Evolutionary conservation across 1,284 basidiomycete genomes (phyloP).

Genomic region (Fistulina hepatica): DNA sequence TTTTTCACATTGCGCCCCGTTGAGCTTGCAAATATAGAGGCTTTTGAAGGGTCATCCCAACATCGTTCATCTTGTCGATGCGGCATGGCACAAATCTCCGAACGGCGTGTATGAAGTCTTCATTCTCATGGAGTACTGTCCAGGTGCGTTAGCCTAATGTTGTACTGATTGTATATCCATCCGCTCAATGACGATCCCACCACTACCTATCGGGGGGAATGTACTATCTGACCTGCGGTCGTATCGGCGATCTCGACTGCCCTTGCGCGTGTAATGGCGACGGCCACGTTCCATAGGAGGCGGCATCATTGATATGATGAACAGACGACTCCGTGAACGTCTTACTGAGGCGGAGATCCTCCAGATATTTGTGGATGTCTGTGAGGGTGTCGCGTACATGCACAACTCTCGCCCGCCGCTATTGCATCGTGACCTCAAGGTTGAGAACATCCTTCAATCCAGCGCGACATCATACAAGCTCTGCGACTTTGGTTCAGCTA

Average conservation of each 20-base stretch:
- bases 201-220: too few relatives aligned
- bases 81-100: constrained; percentile 76
- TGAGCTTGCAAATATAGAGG: constrained; percentile 49
- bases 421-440: constrained; percentile 96
- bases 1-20: constrained; percentile 16
- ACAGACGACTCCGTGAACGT: constrained; percentile 86
- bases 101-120: constrained; percentile 88
- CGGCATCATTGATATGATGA: constrained; percentile 99
- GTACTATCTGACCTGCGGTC: too few relatives aligned
- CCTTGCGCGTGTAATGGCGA: too few relatives aligned
- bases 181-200: constrained; percentile 5
- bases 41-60: constrained; percentile 84
- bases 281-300: constrained; percentile 55
- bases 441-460: constrained; percentile 92
- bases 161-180: constrained; percentile 3
- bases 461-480: constrained; percentile 79
- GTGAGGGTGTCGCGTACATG: constrained; percentile 92
- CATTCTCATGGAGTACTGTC: constrained; percentile 98
- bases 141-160: constrained; percentile 29
- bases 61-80: constrained; percentile 90
- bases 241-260: too few relatives aligned
- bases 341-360: constrained; percentile 93
- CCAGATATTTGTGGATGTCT: constrained; percentile 94
- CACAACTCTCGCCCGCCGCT: constrained; percentile 85
- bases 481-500: constrained; percentile 96